These are phyloP conservation scores for Fabrea salina DNA, from an alignment of 169 alveolate genomes.

Conservation along the genomic window DNA sequence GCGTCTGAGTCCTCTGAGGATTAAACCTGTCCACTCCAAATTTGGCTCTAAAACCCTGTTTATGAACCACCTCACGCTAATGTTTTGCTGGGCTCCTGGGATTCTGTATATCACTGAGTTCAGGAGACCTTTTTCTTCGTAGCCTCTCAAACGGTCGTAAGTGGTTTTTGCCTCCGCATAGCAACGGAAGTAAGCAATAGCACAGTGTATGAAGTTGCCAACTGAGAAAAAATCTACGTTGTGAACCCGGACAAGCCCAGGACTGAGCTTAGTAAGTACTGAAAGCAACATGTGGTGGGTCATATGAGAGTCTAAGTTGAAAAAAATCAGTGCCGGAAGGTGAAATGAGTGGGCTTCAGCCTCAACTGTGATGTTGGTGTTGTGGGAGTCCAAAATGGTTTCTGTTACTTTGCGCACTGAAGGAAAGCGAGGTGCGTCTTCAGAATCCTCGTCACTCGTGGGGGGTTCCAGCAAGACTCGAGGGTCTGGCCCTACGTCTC, in stretches of 20 bases:
- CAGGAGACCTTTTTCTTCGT: not conserved
- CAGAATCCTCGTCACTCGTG: not conserved
- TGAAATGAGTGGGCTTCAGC: not conserved
- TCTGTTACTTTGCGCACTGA: not conserved
- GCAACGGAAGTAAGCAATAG: not conserved
- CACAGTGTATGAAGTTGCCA: not conserved
- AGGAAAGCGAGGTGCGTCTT: slow-evolving; percentile 6
- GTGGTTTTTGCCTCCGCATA: not conserved
- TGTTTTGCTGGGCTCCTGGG: not conserved
- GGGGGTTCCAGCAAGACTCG: not conserved
- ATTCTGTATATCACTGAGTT: not conserved
- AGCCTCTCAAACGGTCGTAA: not conserved
- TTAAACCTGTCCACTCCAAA: not conserved
- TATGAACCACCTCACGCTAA: not conserved
- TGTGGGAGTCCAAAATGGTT: not conserved
- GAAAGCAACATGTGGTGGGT: not conserved
- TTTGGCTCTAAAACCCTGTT: not conserved
- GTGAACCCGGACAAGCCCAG: not conserved
- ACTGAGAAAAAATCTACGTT: not conserved
- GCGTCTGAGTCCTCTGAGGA: not conserved
- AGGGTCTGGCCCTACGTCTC: not conserved
- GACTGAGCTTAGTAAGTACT: not conserved
- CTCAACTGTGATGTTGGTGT: not conserved
- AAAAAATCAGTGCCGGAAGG: not conserved
- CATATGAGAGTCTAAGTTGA: not conserved